phyloP scores from a whole-genome alignment of 2,329 filamentous ascomycete species.

The Curvularia verruculosa region DNA sequence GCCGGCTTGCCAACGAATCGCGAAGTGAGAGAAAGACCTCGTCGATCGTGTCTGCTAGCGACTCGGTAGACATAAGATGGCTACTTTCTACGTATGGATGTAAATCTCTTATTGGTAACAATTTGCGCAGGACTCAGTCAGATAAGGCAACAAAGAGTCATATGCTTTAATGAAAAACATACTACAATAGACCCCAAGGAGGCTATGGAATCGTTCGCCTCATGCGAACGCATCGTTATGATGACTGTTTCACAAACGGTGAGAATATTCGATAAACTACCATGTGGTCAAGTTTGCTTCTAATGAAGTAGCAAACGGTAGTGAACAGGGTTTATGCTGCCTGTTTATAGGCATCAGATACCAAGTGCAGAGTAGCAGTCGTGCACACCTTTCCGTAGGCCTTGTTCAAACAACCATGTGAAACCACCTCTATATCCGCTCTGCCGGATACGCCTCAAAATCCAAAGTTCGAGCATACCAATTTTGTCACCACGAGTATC shows the following conservation, averaged over 20 bases:
- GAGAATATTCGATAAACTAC: not conserved
- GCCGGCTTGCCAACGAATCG: slow-evolving; percentile 1
- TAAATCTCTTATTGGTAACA: not conserved
- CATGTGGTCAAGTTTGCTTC: not conserved
- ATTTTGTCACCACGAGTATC: slow-evolving; percentile 56
- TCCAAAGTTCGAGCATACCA: slow-evolving; percentile 64
- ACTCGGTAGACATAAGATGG: not conserved
- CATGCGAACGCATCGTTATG: not conserved
- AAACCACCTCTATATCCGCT: slow-evolving; percentile 55
- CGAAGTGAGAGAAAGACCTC: slow-evolving; percentile 5
- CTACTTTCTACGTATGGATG: not conserved
- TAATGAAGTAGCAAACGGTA: not conserved
- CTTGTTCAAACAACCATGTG: slow-evolving; percentile 61
- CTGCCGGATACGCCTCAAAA: slow-evolving; percentile 61
- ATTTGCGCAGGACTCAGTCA: not conserved
- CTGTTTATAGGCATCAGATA: slow-evolving; percentile 16
- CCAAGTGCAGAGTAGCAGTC: slow-evolving; percentile 46
- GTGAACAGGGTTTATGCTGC: not conserved
- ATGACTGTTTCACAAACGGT: slow-evolving; percentile 5
- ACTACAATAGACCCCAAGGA: slow-evolving; percentile 2
- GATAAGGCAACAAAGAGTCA: not conserved
- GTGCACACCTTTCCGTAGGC: slow-evolving; percentile 54
- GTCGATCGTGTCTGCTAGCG: not conserved
- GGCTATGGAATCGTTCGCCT: not conserved
- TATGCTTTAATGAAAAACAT: not conserved